phyloP scores from a whole-genome alignment of 2,329 filamentous ascomycete genomes.

The Penicillium hordei region DNA sequence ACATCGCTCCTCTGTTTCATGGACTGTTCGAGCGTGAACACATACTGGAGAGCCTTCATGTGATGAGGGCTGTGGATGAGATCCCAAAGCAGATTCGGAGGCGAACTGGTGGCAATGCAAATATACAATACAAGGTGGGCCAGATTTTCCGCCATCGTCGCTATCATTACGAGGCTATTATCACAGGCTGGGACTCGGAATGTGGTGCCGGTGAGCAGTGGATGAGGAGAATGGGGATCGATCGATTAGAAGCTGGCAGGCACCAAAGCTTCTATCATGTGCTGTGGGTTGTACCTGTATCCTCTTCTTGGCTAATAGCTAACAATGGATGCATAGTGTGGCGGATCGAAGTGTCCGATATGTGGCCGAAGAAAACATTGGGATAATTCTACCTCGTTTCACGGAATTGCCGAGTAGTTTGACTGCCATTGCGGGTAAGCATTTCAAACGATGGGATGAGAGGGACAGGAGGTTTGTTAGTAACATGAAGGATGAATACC shows the following conservation, averaged over 20 bases:
- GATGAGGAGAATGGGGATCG: conserved; percentile 65
- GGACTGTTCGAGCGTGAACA: conserved; percentile 54
- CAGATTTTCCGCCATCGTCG: conserved; percentile 81
- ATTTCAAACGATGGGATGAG: conserved; percentile 83
- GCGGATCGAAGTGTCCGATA: conserved; percentile 70
- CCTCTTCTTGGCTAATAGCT: conserved; percentile 16
- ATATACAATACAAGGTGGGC: conserved; percentile 69
- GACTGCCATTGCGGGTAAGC: conserved; percentile 71
- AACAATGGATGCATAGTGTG: conserved; percentile 47
- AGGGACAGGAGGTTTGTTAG: conserved; percentile 71
- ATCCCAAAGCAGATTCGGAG: conserved; percentile 52
- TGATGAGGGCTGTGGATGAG: conserved; percentile 57
- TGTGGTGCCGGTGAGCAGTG: conserved; percentile 61
- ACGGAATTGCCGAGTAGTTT: conserved; percentile 53
- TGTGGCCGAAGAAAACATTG: conserved; percentile 78
- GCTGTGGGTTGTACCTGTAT: conserved; percentile 61
- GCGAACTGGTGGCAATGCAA: conserved; percentile 36
- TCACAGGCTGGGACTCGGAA: conserved; percentile 79
- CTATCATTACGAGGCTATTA: conserved; percentile 75
- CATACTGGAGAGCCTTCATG: conserved; percentile 55
- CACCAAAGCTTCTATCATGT: conserved; percentile 80
- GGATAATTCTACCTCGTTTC: conserved; percentile 56
- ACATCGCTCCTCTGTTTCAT: conserved; percentile 63
- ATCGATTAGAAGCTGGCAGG: conserved; percentile 58
- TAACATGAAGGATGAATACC: conserved; percentile 79